These are phyloP conservation scores for Pseudisothecium myosuroides DNA, from an alignment of 225 moss, liverwort and hornwort genomes.

Conservation along the genomic window DNA sequence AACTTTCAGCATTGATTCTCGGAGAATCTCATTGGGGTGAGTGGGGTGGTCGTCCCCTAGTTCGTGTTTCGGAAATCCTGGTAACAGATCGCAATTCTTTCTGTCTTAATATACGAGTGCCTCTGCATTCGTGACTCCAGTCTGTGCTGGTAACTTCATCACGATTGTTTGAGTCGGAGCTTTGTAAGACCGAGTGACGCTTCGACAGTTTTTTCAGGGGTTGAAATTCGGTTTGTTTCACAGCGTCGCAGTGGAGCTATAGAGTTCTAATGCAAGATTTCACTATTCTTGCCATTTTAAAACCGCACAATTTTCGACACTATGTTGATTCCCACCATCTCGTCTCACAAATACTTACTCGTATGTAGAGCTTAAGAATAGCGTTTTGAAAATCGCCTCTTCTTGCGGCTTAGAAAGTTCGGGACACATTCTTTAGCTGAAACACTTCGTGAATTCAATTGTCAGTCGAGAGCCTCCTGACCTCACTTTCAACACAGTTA, in stretches of 20 bases:
- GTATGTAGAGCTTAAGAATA: background rate
- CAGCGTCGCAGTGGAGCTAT: background rate
- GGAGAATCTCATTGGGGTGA: background rate
- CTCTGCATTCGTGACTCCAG: background rate
- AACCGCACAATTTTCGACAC: background rate
- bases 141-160: background rate
- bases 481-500: background rate
- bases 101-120: background rate
- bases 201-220: background rate
- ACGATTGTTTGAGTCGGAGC: background rate
- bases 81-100: background rate
- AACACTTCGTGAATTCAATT: background rate
- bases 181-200: background rate
- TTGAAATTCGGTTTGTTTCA: background rate
- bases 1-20: background rate
- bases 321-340: background rate
- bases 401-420: background rate
- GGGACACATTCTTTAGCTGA: background rate
- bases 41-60: background rate
- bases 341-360: background rate
- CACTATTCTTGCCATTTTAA: background rate
- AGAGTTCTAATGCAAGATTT: background rate
- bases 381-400: background rate
- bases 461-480: background rate
- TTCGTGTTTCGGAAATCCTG: background rate